phyloP scores from a whole-genome alignment of 1,139 yeast genomes.

The Blastobotrys arbuscula region DNA sequence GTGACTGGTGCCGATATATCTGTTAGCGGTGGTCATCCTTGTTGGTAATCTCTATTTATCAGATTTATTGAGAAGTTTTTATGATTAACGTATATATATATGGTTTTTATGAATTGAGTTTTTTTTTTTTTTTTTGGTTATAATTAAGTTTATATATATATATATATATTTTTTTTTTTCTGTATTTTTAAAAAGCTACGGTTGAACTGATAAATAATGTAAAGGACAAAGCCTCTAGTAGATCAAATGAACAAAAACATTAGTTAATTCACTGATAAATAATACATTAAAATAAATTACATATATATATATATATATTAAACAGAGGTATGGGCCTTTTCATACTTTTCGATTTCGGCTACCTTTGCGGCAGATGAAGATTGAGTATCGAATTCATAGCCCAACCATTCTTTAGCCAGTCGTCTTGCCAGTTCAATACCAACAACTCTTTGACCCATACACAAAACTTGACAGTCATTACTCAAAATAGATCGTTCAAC shows the following conservation, averaged over 20 bases:
- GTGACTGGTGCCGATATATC: constrained; percentile 74
- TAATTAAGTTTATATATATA: no score
- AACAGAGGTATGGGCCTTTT: constrained; percentile 14
- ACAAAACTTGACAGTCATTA: constrained; percentile 42
- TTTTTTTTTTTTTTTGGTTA: no score
- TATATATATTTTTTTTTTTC: no score
- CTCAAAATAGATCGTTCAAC: constrained; percentile 43
- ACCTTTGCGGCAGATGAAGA: constrained; percentile 44
- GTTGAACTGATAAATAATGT: no score
- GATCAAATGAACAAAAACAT: no score
- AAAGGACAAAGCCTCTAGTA: no score
- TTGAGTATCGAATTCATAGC: constrained; percentile 38
- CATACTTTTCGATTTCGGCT: constrained; percentile 33
- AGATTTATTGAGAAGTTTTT: background rate
- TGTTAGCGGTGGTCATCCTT: constrained; percentile 78
- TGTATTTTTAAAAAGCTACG: no score
- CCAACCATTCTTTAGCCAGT: constrained; percentile 42
- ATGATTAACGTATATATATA: background rate
- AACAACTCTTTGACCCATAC: constrained; percentile 47
- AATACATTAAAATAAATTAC: no score
- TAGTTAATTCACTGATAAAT: no score
- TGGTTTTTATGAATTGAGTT: no score
- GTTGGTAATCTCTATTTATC: constrained; percentile 36
- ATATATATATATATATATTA: background rate
- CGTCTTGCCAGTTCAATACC: constrained; percentile 43